Conservation (phyloP, 352 stramenopile genomes). For the Vaucheria bursata region DNA sequence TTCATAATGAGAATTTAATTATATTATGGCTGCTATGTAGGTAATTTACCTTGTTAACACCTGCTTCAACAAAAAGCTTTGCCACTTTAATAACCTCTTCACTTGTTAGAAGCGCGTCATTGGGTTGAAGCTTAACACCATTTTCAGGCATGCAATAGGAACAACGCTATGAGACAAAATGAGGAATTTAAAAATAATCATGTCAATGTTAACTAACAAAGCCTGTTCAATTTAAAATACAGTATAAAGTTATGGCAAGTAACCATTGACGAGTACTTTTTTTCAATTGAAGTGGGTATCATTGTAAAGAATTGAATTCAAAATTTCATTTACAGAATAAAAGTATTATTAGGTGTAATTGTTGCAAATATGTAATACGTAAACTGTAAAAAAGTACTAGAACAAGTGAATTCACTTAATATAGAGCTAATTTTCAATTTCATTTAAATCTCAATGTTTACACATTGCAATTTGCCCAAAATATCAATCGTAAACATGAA, state of each 20-base stretch:
- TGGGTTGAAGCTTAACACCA: conserved; percentile 48
- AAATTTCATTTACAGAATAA: conserved; percentile 6
- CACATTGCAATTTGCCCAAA: too few species aligned
- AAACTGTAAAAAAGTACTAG: too few species aligned
- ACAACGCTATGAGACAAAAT: conserved; percentile 32
- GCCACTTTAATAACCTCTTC: conserved; percentile 80
- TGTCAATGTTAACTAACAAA: neutral
- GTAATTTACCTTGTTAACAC: conserved; percentile 78
- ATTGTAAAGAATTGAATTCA: neutral
- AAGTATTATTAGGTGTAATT: conserved; percentile 13
- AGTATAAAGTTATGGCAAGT: conserved; percentile 1
- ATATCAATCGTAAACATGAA: too few species aligned
- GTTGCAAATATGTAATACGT: too few species aligned
- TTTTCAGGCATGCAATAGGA: conserved; percentile 46
- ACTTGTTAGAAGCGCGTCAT: conserved; percentile 66
- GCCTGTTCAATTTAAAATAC: neutral
- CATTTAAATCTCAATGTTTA: too few species aligned
- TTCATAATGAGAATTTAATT: too few species aligned
- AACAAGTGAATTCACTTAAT: too few species aligned
- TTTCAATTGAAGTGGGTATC: neutral
- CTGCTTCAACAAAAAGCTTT: conserved; percentile 70
- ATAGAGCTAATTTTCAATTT: too few species aligned
- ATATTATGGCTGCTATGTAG: too few species aligned
- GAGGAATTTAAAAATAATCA: neutral
- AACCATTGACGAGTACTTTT: neutral